phyloP scores from a whole-genome alignment of 768 basidiomycete genomes.

The Collybiopsis confluens region DNA sequence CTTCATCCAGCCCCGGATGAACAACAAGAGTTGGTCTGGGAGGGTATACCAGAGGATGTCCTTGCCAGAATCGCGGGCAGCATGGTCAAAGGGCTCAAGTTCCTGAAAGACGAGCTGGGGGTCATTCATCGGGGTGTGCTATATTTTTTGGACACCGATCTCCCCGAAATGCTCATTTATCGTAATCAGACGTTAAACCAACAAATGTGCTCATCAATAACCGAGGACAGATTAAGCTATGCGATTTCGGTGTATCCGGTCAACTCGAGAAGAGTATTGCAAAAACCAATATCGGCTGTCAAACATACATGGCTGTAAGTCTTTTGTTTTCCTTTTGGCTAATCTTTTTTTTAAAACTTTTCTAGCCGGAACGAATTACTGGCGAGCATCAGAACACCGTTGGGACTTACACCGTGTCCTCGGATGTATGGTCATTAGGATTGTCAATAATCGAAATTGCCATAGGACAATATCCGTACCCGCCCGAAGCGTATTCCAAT shows the following conservation, averaged over 20 bases:
- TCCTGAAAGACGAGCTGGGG: constrained; percentile 91
- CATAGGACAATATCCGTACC: constrained; percentile 89
- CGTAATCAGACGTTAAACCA: constrained; percentile 75
- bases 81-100: constrained; percentile 88
- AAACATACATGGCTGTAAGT: constrained; percentile 96
- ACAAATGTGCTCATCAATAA: constrained; percentile 90
- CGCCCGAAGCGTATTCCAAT: constrained; percentile 94
- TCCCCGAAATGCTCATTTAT: constrained; percentile 6
- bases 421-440: constrained; percentile 97
- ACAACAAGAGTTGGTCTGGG: constrained; percentile 15
- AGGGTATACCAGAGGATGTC: constrained; percentile 73
- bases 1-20: constrained; percentile 7
- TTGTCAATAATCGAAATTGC: constrained; percentile 92
- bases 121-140: constrained; percentile 55
- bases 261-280: constrained; percentile 95
- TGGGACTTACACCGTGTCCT: constrained; percentile 91
- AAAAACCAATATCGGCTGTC: constrained; percentile 98
- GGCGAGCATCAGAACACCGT: constrained; percentile 86
- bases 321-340: constrained; percentile 2
- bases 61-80: constrained; percentile 74
- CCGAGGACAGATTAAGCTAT: constrained; percentile 88
- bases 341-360: constrained; percentile 1
- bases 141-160: neutral
- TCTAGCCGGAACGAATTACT: constrained; percentile 90
- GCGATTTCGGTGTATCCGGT: constrained; percentile 98